Evolutionary conservation across 1,284 basidiomycete species (phyloP), one percentile per base, ranked within the genome.

Genomic region (Athelia sp.): DNA sequence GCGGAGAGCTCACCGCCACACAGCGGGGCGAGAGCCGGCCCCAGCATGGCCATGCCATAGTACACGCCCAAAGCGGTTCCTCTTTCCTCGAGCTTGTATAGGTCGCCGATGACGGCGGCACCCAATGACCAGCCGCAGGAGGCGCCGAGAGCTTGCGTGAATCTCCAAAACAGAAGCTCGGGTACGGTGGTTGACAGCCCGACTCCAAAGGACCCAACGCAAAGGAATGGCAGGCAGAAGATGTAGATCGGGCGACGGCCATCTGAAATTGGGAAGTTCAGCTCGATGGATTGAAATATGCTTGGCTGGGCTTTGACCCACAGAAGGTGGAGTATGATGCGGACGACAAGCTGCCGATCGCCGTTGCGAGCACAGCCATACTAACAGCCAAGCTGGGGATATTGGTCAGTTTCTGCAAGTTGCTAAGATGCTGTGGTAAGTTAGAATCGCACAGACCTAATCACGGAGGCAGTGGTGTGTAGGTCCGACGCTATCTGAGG

Each of bases 401-500:
- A 40, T 4, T 21, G 19, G 36, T 17, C n/a, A 40, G 19, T 64
- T 32, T 31, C 35, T 24, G 21, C 8, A 6, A 6, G 26, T 29
- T 29, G 26, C 26, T 29, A 29, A 29, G n/a, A n/a, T n/a, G n/a
- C 22, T 35, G 23, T 50, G 36, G 36, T 21, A 8, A 4, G 42
- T 10, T 19, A 22, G 18, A 43, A 14, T 43, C 44, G 11, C n/a
- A 66, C 19, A 50, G 64, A 81, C 76, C 79, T 82, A 53, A 89
- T 73, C 22, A 83, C 62, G 2, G 73, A 57, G 1, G 72, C 72
- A 0, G 81, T 78, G 0, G 84, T 76, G 31, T 75, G 50, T 9
- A 89, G 66, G 50, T 89, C 85, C 19, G 65, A 62, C 0, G 82
- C 76, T 54, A 90, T 81, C 50, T 82, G 72, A 0, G 84, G 82